phyloP scores from a whole-genome alignment of 2,329 filamentous ascomycete species.

The Cercospora beticola region DNA sequence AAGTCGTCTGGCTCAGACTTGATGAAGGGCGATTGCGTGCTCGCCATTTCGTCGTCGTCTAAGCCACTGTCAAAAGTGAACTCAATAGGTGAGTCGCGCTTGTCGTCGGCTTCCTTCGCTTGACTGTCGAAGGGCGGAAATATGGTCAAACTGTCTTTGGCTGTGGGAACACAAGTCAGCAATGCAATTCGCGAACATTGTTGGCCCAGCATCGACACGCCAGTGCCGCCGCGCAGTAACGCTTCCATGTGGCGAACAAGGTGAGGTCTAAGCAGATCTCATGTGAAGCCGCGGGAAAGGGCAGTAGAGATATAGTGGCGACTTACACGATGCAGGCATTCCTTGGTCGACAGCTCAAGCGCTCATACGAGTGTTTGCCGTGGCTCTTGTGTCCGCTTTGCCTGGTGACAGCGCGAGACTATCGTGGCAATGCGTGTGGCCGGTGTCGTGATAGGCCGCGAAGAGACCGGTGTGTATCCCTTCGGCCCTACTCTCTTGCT shows the following conservation, averaged over 20 bases:
- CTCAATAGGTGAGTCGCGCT: conserved; percentile 40
- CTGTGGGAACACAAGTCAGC: conserved; percentile 24
- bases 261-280: neutral
- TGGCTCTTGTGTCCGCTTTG: conserved; percentile 21
- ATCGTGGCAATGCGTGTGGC: conserved; percentile 16
- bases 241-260: neutral
- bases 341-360: conserved; percentile 27
- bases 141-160: conserved; percentile 33
- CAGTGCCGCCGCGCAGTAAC: conserved; percentile 3
- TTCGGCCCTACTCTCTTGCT: conserved; percentile 20
- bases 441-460: conserved; percentile 1
- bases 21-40: conserved; percentile 62
- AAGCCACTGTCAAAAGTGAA: conserved; percentile 35
- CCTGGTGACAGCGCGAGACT: conserved; percentile 17
- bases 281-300: neutral
- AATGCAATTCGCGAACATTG: conserved; percentile 15
- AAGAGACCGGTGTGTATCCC: conserved; percentile 18
- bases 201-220: conserved; percentile 6
- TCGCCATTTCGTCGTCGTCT: conserved; percentile 48
- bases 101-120: conserved; percentile 28
- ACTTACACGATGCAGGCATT: conserved; percentile 35
- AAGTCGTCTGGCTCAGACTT: conserved; percentile 65
- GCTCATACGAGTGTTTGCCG: conserved; percentile 23
- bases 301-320: conserved; percentile 26
- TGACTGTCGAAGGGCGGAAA: conserved; percentile 38